These are phyloP conservation scores for Ajuga chamaepitys DNA, from an alignment of 257 asterid species.

Conservation along the genomic window DNA sequence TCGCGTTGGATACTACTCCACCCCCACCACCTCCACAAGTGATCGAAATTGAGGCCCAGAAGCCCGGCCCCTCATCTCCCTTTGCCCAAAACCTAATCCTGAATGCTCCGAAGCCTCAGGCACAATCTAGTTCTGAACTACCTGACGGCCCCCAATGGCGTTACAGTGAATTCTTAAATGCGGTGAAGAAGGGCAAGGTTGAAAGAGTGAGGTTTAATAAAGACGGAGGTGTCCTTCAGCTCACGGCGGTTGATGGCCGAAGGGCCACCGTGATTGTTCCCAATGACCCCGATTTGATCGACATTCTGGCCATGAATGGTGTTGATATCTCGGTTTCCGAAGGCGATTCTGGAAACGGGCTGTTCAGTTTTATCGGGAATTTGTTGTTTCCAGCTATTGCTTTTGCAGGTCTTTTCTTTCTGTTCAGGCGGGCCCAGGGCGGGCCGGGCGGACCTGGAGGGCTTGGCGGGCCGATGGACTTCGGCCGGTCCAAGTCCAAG, in stretches of 20 bases:
- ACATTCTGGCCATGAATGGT: conserved; percentile 91
- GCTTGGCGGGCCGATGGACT: conserved; percentile 97
- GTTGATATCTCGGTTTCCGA: conserved; percentile 93
- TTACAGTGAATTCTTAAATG: conserved; percentile 86
- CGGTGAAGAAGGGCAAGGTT: conserved; percentile 95
- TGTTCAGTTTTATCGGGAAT: conserved; percentile 68
- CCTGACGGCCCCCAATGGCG: conserved; percentile 94
- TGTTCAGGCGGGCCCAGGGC: conserved; percentile 84
- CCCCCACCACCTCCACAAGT: conserved; percentile 59
- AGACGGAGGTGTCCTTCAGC: conserved; percentile 83
- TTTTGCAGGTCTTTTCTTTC: conserved; percentile 73
- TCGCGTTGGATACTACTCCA: conserved; percentile 46
- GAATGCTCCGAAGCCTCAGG: conserved; percentile 82
- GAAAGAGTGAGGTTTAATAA: conserved; percentile 91
- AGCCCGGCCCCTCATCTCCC: conserved; percentile 50
- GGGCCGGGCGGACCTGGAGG: conserved; percentile 99
- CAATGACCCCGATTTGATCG: conserved; percentile 90
- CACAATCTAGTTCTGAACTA: conserved; percentile 55
- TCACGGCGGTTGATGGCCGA: conserved; percentile 88
- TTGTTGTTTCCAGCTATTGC: conserved; percentile 71
- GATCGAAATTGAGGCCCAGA: conserved; percentile 52
- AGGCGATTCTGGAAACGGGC: conserved; percentile 83
- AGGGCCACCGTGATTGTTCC: conserved; percentile 81
- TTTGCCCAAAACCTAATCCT: conserved; percentile 56
- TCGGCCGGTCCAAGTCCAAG: conserved; percentile 91